Conservation (phyloP, 768 basidiomycete species). For the Boletus huronensis region DNA sequence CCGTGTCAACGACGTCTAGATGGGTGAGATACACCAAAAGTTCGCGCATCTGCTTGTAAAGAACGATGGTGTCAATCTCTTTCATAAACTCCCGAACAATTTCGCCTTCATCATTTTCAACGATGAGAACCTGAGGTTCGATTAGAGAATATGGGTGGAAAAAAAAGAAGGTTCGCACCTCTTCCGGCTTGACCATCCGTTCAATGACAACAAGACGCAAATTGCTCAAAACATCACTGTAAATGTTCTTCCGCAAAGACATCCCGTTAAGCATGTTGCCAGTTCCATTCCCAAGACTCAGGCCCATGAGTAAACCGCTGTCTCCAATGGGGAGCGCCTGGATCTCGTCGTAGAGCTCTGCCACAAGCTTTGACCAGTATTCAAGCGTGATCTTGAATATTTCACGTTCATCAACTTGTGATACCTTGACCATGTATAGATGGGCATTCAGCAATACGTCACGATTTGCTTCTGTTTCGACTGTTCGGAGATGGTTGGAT, state of each 20-base stretch:
- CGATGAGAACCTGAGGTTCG: slow-evolving; percentile 77
- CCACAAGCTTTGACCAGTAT: slow-evolving; percentile 95
- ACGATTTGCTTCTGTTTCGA: slow-evolving; percentile 87
- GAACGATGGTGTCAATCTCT: slow-evolving; percentile 95
- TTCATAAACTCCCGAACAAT: slow-evolving; percentile 99
- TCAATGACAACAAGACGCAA: slow-evolving; percentile 94
- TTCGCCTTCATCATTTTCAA: slow-evolving; percentile 99
- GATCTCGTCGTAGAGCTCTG: slow-evolving; percentile 96
- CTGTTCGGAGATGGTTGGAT: slow-evolving; percentile 86
- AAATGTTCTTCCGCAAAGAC: slow-evolving; percentile 88
- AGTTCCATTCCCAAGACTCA: slow-evolving; percentile 69
- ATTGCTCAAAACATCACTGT: slow-evolving; percentile 92
- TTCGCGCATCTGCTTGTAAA: slow-evolving; percentile 99
- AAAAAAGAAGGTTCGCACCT: slow-evolving; percentile 49
- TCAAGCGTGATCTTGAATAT: slow-evolving; percentile 99
- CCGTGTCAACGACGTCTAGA: slow-evolving; percentile 93
- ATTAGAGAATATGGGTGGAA: slow-evolving; percentile 5
- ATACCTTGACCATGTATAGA: slow-evolving; percentile 97
- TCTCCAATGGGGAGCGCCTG: slow-evolving; percentile 88
- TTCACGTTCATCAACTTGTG: slow-evolving; percentile 96
- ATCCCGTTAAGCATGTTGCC: slow-evolving; percentile 72
- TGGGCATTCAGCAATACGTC: slow-evolving; percentile 96
- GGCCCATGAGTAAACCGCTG: slow-evolving; percentile 80
- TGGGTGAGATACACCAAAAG: slow-evolving; percentile 97
- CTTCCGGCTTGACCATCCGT: slow-evolving; percentile 99